Base-by-base conservation (phyloP, 306 rosid species). In the Glycine soja region DNA sequence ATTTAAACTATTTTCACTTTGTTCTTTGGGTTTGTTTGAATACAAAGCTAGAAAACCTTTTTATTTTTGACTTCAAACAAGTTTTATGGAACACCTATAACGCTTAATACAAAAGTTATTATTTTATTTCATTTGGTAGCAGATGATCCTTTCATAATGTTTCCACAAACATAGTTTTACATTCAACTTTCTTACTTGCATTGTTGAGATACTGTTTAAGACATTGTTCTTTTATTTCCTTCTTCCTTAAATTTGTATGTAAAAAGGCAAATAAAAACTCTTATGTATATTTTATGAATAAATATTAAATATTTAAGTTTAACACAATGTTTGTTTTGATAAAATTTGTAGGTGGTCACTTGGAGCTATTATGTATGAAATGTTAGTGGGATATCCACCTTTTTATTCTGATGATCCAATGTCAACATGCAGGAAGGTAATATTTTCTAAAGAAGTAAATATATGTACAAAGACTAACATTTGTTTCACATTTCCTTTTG, bases 321-420 rank as follows among this genome's bases (percentile, higher is more conserved):
- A 83, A 81, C 13, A 50, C 15, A 51, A 45, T 57, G 58, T 53
- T 61, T 80, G 40, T 63, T 65, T 32, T 70, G 11, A 69, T 18
- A 50, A 50, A 82, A 67, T 72, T 67, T 10, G 2, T 85, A 95
- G 99, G 99, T 95, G 99, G 99, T 95, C 99, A 76, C 98, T 95
- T 82, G 99, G 99, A 78, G 99, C 99, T 82, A 95, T 95, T 63
- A 93, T 93, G 99, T 95, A 87, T 86, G 99, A 95, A 90, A 95
- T 95, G 99, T 82, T 95, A 14, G 97, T 95, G 48, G 99, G 98
- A n/a, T 95, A 93, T 77, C 99, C 99, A 0, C 99, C 99, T 40
- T 95, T 95, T 82, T 95, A 95, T 89, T 95, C 99, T 43, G 98
- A 93, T 71, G 99, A 95, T 87, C 97, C 99, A 64, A 91, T 95